These are phyloP conservation scores for Monilinia fructigena DNA, from an alignment of 2,329 filamentous ascomycete species.

Conservation along the genomic window DNA sequence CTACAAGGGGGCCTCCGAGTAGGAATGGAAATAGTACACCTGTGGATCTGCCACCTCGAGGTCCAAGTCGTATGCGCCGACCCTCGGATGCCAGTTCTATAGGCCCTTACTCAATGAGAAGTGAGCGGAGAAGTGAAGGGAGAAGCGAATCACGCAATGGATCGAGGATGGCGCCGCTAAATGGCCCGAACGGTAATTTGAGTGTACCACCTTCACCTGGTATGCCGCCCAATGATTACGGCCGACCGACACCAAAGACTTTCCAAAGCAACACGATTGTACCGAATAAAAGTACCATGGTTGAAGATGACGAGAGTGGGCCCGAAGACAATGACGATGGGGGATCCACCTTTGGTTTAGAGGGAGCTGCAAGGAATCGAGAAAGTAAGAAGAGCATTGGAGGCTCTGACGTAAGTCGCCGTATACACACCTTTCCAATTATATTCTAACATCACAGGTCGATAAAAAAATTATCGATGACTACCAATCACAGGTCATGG, in stretches of 20 bases:
- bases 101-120: constrained; percentile 43
- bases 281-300: constrained; percentile 95
- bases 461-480: constrained; percentile 74
- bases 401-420: constrained; percentile 43
- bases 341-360: constrained; percentile 63
- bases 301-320: constrained; percentile 82
- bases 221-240: constrained; percentile 61
- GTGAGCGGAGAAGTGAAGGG: constrained; percentile 21
- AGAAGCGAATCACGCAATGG: constrained; percentile 38
- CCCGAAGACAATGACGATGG: constrained; percentile 77
- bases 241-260: constrained; percentile 79
- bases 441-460: constrained; percentile 44
- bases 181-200: constrained; percentile 43
- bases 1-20: constrained; percentile 57
- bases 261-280: constrained; percentile 96
- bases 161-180: constrained; percentile 42
- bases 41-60: constrained; percentile 54
- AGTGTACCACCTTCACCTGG: constrained; percentile 60
- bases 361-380: constrained; percentile 42
- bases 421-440: constrained; percentile 14
- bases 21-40: constrained; percentile 59
- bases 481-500: constrained; percentile 74
- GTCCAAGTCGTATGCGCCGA: constrained; percentile 48
- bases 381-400: constrained; percentile 43
- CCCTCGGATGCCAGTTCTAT: constrained; percentile 60